Conservation (phyloP, 2,329 filamentous ascomycete species). For the Hawksworthiomyces lignivorus region DNA sequence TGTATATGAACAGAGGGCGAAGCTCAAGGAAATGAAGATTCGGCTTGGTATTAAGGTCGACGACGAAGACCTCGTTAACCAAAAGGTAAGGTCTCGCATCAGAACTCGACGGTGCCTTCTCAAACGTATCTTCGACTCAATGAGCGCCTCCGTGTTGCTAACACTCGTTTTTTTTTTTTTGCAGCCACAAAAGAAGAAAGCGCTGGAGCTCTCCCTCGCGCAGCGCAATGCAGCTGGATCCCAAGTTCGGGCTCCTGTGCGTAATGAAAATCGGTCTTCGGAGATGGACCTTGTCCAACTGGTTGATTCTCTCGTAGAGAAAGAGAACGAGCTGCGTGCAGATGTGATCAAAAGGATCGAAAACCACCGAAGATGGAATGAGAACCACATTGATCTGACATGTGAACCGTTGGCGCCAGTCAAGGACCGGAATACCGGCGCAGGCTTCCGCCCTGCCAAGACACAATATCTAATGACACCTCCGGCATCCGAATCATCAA, state of each 20-base stretch:
- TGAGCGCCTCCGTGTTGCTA: too few species aligned
- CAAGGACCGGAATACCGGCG: conserved; percentile 52
- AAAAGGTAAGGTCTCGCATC: conserved; percentile 85
- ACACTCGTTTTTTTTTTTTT: too few species aligned
- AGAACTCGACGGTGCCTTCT: neutral
- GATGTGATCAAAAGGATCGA: conserved; percentile 82
- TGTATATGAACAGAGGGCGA: conserved; percentile 75
- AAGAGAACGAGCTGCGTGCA: conserved; percentile 68
- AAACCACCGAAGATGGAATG: conserved; percentile 88
- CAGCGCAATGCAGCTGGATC: conserved; percentile 51
- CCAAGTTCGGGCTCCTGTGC: conserved; percentile 61
- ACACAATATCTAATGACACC: conserved; percentile 64
- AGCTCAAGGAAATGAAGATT: conserved; percentile 81
- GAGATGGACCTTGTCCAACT: conserved; percentile 75
- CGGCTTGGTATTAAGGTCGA: conserved; percentile 84
- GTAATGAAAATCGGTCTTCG: conserved; percentile 60
- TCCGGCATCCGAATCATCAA: conserved; percentile 47
- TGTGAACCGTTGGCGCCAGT: conserved; percentile 76
- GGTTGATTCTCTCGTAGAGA: conserved; percentile 70
- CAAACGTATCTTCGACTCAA: too few species aligned
- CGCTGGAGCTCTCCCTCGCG: conserved; percentile 51
- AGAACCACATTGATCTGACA: conserved; percentile 81
- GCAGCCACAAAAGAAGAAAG: conserved; percentile 65
- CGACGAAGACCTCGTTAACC: conserved; percentile 90
- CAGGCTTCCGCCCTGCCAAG: conserved; percentile 63